Conservation (phyloP, 257 asterid species). For the Lycium barbarum region DNA sequence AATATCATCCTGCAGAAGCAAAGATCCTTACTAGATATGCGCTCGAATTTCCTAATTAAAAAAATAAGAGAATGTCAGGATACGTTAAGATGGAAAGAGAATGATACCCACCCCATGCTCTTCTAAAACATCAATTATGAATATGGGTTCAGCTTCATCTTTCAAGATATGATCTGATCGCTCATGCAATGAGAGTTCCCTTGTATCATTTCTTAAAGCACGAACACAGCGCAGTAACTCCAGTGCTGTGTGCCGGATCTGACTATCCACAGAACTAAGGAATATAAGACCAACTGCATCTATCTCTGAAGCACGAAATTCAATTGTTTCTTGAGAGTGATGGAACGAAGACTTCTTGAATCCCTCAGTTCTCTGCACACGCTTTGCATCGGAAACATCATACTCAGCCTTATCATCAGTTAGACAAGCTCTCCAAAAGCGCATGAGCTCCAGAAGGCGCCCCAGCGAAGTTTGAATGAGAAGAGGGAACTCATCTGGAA, state of each 20-base stretch:
- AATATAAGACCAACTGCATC: slow-evolving; percentile 99
- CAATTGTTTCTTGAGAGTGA: slow-evolving; percentile 81
- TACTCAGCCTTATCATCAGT: slow-evolving; percentile 68
- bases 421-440: slow-evolving; percentile 95
- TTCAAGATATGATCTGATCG: slow-evolving; percentile 63
- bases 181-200: slow-evolving; percentile 68
- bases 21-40: slow-evolving; percentile 29
- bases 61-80: neutral
- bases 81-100: slow-evolving; percentile 32
- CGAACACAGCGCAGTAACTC: slow-evolving; percentile 97
- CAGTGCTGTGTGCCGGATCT: slow-evolving; percentile 96
- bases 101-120: slow-evolving; percentile 87
- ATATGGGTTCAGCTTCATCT: slow-evolving; percentile 89
- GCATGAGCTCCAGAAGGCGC: slow-evolving; percentile 97
- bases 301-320: slow-evolving; percentile 92
- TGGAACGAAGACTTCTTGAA: slow-evolving; percentile 87
- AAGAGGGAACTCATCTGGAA: slow-evolving; percentile 99
- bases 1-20: slow-evolving; percentile 82
- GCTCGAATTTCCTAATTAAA: slow-evolving; percentile 26
- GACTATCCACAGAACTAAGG: slow-evolving; percentile 97
- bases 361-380: slow-evolving; percentile 84
- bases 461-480: slow-evolving; percentile 96
- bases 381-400: slow-evolving; percentile 67
- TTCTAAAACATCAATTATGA: slow-evolving; percentile 97
- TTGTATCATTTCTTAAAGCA: slow-evolving; percentile 84